Base-by-base conservation (phyloP, 2,329 filamentous ascomycete species). In the Xylaria sp. region DNA sequence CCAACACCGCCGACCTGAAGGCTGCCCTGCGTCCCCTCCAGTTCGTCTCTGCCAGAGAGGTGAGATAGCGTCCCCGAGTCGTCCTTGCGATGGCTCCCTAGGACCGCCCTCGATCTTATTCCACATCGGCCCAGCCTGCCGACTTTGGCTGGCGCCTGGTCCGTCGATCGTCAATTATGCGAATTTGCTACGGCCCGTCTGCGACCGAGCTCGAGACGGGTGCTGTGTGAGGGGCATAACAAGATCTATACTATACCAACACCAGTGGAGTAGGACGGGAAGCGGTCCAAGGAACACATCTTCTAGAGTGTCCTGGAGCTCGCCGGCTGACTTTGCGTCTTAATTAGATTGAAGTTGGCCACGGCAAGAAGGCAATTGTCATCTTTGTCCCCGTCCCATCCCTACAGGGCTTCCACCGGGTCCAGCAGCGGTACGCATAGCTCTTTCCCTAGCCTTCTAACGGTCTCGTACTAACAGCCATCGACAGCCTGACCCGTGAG, bases 381-480 rank as follows among this genome's bases (percentile, higher is more conserved):
- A 97, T 99, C 92, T 99, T 99, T 92, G 96, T 99, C 89, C 96
- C 96, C 83, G 96, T 99, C 84, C 96, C 96, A 86, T 93, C 96
- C 85, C 93, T 99, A 84, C 88, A 91, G 84, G 93, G 93, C 84
- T 99, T 97, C 93, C 96, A 98, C 92, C 94, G 96, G 82, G 93
- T 97, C 83, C 96, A 99, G 90, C 96, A 98, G 89, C 94, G 96
- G 95, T 98, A 94, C 85, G 91, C 84, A 72, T 66, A 59, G 29
- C 15, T 20, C n/a, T 15, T 22, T 13, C n/a, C 15, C 3, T 42
- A 22, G 5, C 27, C 22, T 56, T 9, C 2, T 31, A 31, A 44
- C 60, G 25, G 25, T 49, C 17, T 68, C n/a, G 63, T 66, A 60
- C 73, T 79, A 69, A 78, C 67, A 1, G n/a, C n/a, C 3, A 10